Evolutionary conservation across 108 stramenopile genomes (phyloP).

Genomic region (Ochromonas danica): DNA sequence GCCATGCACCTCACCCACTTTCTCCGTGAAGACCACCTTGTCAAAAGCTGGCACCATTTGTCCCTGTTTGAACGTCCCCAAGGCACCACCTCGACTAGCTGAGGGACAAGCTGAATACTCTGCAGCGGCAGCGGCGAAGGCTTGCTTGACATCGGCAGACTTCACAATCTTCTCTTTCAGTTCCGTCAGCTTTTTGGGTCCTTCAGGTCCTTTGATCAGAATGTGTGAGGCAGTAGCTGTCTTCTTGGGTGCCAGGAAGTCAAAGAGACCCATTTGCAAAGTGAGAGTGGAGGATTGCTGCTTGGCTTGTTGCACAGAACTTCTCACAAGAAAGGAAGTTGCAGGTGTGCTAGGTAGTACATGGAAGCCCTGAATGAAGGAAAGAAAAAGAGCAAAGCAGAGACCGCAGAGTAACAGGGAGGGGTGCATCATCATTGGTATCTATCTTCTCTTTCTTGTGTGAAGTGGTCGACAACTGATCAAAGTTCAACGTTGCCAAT

Average conservation of each 20-base stretch:
- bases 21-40: conserved; percentile 38
- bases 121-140: not conserved
- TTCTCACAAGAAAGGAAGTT: no score
- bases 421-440: no score
- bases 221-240: not conserved
- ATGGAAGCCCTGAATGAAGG: no score
- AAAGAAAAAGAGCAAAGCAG: no score
- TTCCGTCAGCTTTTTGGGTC: not conserved
- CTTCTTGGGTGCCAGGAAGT: not conserved
- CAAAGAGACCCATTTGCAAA: not conserved
- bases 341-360: no score
- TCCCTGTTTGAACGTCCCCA: not conserved
- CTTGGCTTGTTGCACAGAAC: no score
- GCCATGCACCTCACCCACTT: conserved; percentile 38
- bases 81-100: not conserved
- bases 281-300: no score
- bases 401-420: no score
- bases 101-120: not conserved
- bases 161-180: not conserved
- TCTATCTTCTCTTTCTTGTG: no score
- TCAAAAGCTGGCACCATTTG: conserved; percentile 39
- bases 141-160: not conserved
- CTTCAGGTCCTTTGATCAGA: not conserved
- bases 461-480: no score
- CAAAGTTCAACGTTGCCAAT: no score